phyloP scores from a whole-genome alignment of 2,329 filamentous ascomycete genomes.

The Alternaria sp. region DNA sequence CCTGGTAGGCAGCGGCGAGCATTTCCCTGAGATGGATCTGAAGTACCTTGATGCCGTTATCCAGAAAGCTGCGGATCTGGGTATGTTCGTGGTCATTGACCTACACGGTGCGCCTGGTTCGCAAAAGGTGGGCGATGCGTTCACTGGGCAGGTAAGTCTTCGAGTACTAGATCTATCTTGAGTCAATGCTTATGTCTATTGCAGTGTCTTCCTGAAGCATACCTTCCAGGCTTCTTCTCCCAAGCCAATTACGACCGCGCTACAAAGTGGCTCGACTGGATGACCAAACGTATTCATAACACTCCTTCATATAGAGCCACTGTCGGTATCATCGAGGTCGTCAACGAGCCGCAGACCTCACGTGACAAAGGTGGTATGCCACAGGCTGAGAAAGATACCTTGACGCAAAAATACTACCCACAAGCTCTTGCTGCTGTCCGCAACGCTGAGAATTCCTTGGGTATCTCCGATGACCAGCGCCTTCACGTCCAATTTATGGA shows the following conservation, averaged over 20 bases:
- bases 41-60: conserved; percentile 59
- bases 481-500: conserved; percentile 67
- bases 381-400: conserved; percentile 38
- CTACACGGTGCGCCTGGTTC: conserved; percentile 64
- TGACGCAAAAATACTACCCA: conserved; percentile 56
- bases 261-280: conserved; percentile 64
- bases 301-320: conserved; percentile 62
- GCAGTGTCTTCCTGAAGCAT: conserved; percentile 30
- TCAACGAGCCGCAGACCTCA: conserved; percentile 63
- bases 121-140: conserved; percentile 57
- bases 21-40: conserved; percentile 61
- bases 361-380: conserved; percentile 22
- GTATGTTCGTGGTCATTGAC: conserved; percentile 65
- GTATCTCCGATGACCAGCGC: conserved; percentile 54
- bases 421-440: conserved; percentile 59
- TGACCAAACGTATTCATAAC: conserved; percentile 62
- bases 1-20: conserved; percentile 60
- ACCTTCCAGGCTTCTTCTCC: conserved; percentile 63
- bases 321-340: conserved; percentile 64
- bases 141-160: conserved; percentile 56
- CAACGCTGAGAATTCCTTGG: conserved; percentile 57
- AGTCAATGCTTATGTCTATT: not conserved
- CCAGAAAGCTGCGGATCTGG: conserved; percentile 59
- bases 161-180: not conserved
- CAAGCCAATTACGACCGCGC: conserved; percentile 66